Conservation (phyloP, 805 yeast species). For the Suhomyces canberraensis region DNA sequence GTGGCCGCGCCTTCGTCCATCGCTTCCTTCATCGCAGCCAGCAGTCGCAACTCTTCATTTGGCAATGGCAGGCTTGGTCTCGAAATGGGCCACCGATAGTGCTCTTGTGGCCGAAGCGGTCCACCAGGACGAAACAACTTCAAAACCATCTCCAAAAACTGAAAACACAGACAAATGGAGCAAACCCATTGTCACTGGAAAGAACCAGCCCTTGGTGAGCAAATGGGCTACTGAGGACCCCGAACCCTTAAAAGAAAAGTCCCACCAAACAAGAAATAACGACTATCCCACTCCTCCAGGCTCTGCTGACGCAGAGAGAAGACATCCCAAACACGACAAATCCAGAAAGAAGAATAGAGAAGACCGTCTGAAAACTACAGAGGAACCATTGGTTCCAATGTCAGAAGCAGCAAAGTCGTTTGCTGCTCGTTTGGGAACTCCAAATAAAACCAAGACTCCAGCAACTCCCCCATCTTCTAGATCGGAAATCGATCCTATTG, state of each 20-base stretch:
- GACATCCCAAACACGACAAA: slow-evolving; percentile 1
- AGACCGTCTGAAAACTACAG: too few relatives aligned
- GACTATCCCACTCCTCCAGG: neutral
- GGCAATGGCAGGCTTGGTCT: slow-evolving; percentile 22
- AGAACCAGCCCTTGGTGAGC: slow-evolving; percentile 13
- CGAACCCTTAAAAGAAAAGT: neutral
- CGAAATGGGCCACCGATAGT: slow-evolving; percentile 38
- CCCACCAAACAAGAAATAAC: neutral
- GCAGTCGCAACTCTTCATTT: too few relatives aligned
- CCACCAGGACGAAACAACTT: slow-evolving; percentile 16
- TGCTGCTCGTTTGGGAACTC: slow-evolving; percentile 27
- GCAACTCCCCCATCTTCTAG: neutral
- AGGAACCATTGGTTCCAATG: slow-evolving; percentile 17
- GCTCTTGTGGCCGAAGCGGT: slow-evolving; percentile 22
- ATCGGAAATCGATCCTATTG: neutral
- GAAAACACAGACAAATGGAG: neutral
- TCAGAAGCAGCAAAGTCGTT: slow-evolving; percentile 29
- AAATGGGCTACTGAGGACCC: slow-evolving; percentile 30
- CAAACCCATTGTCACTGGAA: neutral
- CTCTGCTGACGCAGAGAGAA: neutral
- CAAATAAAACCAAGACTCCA: neutral
- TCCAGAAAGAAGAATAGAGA: neutral
- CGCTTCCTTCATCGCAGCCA: too few relatives aligned
- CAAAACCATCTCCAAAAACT: neutral
- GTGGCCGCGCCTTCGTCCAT: too few relatives aligned